A percentile compares a stretch with the other conserved stretches of the same genome.
phyloP scores from a whole-genome alignment of 2,329 filamentous ascomycete species.

The Fusarium staphyleae region DNA sequence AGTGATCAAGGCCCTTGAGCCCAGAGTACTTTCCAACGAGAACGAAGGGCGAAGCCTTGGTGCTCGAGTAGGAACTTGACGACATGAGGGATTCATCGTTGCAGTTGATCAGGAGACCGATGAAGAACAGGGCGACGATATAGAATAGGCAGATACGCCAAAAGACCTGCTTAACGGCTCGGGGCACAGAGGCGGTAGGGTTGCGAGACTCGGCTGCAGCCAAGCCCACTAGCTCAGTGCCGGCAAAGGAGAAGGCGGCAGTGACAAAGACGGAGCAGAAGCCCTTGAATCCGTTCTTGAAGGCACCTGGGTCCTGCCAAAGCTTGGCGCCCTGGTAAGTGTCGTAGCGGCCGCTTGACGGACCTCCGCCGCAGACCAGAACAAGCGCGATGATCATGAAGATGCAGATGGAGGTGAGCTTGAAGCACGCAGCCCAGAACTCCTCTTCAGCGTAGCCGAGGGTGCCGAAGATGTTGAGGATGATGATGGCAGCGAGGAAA shows the following conservation, averaged over 20 bases:
- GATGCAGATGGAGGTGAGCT: conserved; percentile 62
- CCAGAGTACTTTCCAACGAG: conserved; percentile 57
- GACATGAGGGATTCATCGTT: conserved; percentile 53
- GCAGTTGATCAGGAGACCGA: conserved; percentile 55
- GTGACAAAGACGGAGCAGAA: conserved; percentile 74
- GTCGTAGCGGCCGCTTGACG: conserved; percentile 53
- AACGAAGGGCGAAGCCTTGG: conserved; percentile 56
- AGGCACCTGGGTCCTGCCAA: conserved; percentile 54
- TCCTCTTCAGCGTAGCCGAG: conserved; percentile 63
- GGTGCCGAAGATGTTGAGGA: conserved; percentile 64
- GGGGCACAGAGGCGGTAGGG: conserved; percentile 74
- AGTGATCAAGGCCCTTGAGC: conserved; percentile 56
- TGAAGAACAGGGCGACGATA: conserved; percentile 56
- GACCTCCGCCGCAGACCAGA: conserved; percentile 64
- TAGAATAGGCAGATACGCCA: conserved; percentile 61
- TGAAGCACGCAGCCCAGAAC: conserved; percentile 62
- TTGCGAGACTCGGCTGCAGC: conserved; percentile 73
- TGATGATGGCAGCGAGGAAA: conserved; percentile 58
- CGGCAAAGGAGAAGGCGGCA: conserved; percentile 72
- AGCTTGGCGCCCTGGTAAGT: conserved; percentile 52
- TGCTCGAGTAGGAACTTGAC: conserved; percentile 26
- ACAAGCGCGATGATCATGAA: conserved; percentile 70
- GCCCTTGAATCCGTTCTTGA: conserved; percentile 75
- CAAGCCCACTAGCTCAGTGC: conserved; percentile 73
- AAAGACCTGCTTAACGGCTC: conserved; percentile 79